Base-by-base conservation (phyloP, 2,329 filamentous ascomycete genomes). In the Coniella lustricola region DNA sequence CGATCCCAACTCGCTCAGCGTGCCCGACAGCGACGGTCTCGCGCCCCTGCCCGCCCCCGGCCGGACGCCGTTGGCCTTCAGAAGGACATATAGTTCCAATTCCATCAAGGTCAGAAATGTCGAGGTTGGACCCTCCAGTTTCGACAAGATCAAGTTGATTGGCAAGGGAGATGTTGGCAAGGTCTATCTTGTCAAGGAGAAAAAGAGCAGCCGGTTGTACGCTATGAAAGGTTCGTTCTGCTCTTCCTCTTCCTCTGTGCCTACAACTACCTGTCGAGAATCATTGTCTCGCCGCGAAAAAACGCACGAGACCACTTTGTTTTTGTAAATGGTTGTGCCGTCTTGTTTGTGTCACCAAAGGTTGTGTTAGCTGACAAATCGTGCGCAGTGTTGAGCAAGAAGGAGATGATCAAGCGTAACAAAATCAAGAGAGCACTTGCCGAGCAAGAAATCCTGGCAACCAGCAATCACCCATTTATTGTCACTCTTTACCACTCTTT, bases 351-450 rank as follows among this genome's bases (percentile, higher is more conserved):
- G 25, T 29, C 25, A 29, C 25, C 25, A 9, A 7, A 12, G 29
- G 16, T 25, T 29, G 10, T 38, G 41, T 13, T 36, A 48, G 59
- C 69, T 76, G 59, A 77, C 65, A 47, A 37, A 44, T 44, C 17
- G 2, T 21, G 14, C 46, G 14, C 63, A 97, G 93, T 98, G 5
- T 66, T 98, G 67, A 97, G 90, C 77, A 98, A 98, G 71, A 96
- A 97, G 75, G 93, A 98, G 69, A 98, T 98, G 93, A 98, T 98
- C 69, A 98, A 98, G 74, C 86, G 93, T 50, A 98, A 98, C 76
- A 98, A 98, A 78, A 98, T 98, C 72, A 98, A 98, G 78, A 83
- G 93, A 63, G 93, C 93, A 13, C 76, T 98, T 58, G 93, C 93
- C 33, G 93, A 98, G 70, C 93, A 97, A 65, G 93, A 98, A 67